Percentiles rank a stretch among this genome's conserved stretches.
Evolutionary conservation across 192 early-diverging fungal species (phyloP).

Genomic region (Backusella tuberculispora): DNA sequence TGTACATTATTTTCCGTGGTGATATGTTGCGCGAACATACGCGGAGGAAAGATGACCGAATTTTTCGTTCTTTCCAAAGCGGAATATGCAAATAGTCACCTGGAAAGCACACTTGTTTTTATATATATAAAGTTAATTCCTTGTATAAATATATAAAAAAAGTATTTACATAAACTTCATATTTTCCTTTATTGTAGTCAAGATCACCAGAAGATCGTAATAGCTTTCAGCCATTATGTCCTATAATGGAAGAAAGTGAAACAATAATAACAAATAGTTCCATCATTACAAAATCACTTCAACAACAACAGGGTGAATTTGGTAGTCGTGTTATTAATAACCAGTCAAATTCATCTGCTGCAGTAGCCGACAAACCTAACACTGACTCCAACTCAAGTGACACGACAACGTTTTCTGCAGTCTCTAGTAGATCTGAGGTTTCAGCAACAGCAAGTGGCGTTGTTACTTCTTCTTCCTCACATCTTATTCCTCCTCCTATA

Average conservation of each 20-base stretch:
- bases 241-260: constrained; percentile 22
- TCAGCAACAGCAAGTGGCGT: background rate
- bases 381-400: constrained; percentile 1
- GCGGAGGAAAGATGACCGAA: background rate
- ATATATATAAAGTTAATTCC: background rate
- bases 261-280: background rate
- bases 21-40: background rate
- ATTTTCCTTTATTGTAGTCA: background rate
- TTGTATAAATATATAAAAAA: background rate
- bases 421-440: background rate
- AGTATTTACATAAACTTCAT: background rate
- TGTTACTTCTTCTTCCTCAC: background rate
- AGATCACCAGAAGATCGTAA: constrained; percentile 18
- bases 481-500: background rate
- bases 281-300: background rate
- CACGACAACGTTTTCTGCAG: constrained; percentile 1
- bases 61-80: background rate
- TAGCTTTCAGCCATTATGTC: background rate
- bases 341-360: background rate
- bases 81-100: background rate
- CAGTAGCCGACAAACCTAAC: background rate
- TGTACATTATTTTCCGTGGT: background rate
- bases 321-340: background rate
- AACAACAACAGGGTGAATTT: background rate
- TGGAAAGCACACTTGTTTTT: background rate